phyloP scores from a whole-genome alignment of 371 early-diverging fungal species.

The Mortierella sp. region DNA sequence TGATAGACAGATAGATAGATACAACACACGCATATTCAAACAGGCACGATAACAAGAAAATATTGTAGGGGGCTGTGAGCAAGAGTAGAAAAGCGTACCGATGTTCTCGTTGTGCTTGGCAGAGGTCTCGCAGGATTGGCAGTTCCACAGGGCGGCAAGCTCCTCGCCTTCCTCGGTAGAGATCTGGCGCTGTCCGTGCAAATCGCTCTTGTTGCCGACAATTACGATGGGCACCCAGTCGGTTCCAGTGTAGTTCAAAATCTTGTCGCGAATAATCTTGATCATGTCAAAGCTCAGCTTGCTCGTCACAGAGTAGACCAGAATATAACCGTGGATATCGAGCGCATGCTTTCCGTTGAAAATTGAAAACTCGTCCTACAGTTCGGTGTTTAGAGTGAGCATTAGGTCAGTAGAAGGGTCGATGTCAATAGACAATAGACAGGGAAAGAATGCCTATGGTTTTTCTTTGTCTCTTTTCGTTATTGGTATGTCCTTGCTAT shows the following conservation, averaged over 20 bases:
- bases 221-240: conserved; percentile 93
- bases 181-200: conserved; percentile 87
- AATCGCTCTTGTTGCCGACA: conserved; percentile 95
- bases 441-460: too few species aligned
- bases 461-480: neutral
- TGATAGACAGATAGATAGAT: neutral
- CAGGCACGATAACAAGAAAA: neutral
- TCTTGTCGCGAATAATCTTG: conserved; percentile 93
- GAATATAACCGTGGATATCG: conserved; percentile 94
- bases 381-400: neutral
- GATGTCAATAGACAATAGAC: neutral
- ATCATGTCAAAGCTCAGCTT: conserved; percentile 91
- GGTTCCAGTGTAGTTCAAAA: conserved; percentile 92
- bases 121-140: conserved; percentile 89
- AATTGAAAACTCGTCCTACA: conserved; percentile 94
- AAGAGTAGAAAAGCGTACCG: conserved; percentile 63
- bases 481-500: too few species aligned
- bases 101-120: conserved; percentile 95
- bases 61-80: conserved; percentile 10
- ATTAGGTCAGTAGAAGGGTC: neutral
- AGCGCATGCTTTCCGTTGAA: conserved; percentile 91
- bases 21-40: neutral
- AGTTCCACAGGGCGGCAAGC: conserved; percentile 85
- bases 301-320: conserved; percentile 94
- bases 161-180: conserved; percentile 82